These are phyloP conservation scores for Sporormia fimetaria DNA, from an alignment of 495 filamentous ascomycete genomes.

Conservation along the genomic window DNA sequence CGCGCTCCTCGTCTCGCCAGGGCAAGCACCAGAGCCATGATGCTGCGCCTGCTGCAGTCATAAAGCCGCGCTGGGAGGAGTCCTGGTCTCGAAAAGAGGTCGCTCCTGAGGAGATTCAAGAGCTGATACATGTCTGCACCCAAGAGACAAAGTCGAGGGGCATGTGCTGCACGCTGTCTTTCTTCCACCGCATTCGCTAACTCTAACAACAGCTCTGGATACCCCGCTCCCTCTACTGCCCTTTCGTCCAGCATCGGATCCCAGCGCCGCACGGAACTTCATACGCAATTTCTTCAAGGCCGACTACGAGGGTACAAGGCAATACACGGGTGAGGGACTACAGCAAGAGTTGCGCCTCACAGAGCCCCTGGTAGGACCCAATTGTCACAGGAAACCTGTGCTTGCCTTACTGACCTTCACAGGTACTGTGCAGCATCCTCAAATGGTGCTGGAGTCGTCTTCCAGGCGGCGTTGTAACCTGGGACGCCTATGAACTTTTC, in stretches of 20 bases:
- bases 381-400: constrained; percentile 17
- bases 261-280: constrained; percentile 81
- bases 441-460: constrained; percentile 99
- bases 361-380: constrained; percentile 68
- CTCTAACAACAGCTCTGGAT: constrained; percentile 52
- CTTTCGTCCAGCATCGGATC: constrained; percentile 84
- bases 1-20: no score
- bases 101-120: constrained; percentile 81
- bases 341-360: constrained; percentile 81
- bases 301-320: constrained; percentile 26
- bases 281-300: constrained; percentile 83
- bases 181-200: constrained; percentile 6
- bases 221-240: constrained; percentile 91
- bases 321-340: constrained; percentile 52
- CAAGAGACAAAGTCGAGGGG: constrained; percentile 90
- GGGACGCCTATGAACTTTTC: constrained; percentile 95
- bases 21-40: constrained; percentile 44
- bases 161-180: constrained; percentile 36
- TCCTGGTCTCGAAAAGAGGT: constrained; percentile 80
- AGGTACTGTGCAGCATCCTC: constrained; percentile 87
- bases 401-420: constrained; percentile 18
- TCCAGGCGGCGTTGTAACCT: constrained; percentile 82
- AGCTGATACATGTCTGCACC: constrained; percentile 72
- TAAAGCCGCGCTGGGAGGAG: constrained; percentile 76
- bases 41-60: constrained; percentile 38